Percentiles rank a stretch among this genome's conserved stretches.
These are phyloP conservation scores for Fusarium oligoseptatum DNA, from an alignment of 2,329 filamentous ascomycete genomes.

Conservation along the genomic window DNA sequence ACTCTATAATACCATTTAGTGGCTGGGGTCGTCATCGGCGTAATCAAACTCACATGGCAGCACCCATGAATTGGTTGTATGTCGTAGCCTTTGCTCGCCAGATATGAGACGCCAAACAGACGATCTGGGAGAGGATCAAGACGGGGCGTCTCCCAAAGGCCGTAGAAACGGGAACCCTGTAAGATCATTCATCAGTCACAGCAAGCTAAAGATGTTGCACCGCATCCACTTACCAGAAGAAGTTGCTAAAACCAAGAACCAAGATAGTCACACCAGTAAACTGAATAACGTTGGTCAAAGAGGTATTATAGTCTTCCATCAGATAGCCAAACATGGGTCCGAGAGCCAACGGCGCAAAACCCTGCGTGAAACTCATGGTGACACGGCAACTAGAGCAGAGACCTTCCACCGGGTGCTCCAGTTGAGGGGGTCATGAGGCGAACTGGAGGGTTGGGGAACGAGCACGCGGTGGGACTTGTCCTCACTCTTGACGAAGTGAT, in stretches of 20 bases:
- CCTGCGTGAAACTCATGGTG: background rate
- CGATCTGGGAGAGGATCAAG: slow-evolving; percentile 12
- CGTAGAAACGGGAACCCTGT: background rate
- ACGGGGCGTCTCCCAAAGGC: slow-evolving; percentile 7
- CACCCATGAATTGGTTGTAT: slow-evolving; percentile 19
- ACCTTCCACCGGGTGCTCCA: background rate
- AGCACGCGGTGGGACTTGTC: slow-evolving; percentile 30
- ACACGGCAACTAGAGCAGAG: background rate
- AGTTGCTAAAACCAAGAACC: slow-evolving; percentile 25
- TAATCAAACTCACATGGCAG: slow-evolving; percentile 1
- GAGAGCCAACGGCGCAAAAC: background rate
- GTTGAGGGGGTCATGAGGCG: background rate
- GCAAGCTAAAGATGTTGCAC: background rate
- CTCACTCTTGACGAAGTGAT: slow-evolving; percentile 29
- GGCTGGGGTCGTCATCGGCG: too few relatives aligned
- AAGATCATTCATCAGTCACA: background rate
- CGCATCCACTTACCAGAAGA: slow-evolving; percentile 11
- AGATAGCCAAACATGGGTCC: background rate
- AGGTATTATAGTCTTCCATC: slow-evolving; percentile 5
- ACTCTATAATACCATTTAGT: background rate
- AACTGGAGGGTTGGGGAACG: slow-evolving; percentile 21
- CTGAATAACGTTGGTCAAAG: slow-evolving; percentile 12
- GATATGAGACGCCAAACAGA: slow-evolving; percentile 18
- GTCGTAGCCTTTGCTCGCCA: slow-evolving; percentile 16
- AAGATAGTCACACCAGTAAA: slow-evolving; percentile 21